Evolutionary conservation across 2,329 filamentous ascomycete species (phyloP), one percentile per base, ranked within the genome.

Genomic region (Sclerotinia trifoliorum): DNA sequence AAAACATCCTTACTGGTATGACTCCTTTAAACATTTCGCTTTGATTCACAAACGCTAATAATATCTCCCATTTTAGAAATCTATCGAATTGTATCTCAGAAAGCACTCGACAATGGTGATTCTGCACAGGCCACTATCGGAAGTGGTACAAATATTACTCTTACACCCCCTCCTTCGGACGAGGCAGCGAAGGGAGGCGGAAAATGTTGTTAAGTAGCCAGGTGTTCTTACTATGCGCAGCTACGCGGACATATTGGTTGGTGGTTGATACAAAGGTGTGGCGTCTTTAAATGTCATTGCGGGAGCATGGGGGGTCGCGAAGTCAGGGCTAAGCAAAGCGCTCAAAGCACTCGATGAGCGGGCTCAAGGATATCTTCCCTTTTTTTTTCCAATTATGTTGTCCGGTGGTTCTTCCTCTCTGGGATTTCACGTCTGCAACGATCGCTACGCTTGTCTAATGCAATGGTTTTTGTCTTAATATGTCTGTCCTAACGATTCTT

Each of bases 71-170:
- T 55, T 44, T 42, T 79, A 97, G 95, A 99, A 86, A 99, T 99
- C 83, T 99, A 98, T 86, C 92, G 94, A 78, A 99, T 99, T 77
- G 95, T 99, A 73, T 98, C 94, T 68, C 95, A 91, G 87, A 98
- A 98, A 86, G 93, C 93, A 54, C 88, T 98, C 77, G 94, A 97
- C 79, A 92, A 91, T 78, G 93, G 92, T 78, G 94, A 97, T 76
- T 87, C 88, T 71, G 85, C 90, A 72, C 90, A 92, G 79, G 90
- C 91, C 78, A 90, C 91, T 73, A 90, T 95, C 77, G 89, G 88
- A 74, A 88, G 91, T 74, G 91, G 92, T 77, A 90, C 88, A 76
- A 93, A 91, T 79, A 91, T 98, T 77, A 90, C 93, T 73, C 90
- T 97, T 77, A 94, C 88, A 85, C 93, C 94, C 82, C 88, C 92